These are phyloP conservation scores for Madurella mycetomatis DNA, from an alignment of 2,329 filamentous ascomycete genomes.

Conservation along the genomic window DNA sequence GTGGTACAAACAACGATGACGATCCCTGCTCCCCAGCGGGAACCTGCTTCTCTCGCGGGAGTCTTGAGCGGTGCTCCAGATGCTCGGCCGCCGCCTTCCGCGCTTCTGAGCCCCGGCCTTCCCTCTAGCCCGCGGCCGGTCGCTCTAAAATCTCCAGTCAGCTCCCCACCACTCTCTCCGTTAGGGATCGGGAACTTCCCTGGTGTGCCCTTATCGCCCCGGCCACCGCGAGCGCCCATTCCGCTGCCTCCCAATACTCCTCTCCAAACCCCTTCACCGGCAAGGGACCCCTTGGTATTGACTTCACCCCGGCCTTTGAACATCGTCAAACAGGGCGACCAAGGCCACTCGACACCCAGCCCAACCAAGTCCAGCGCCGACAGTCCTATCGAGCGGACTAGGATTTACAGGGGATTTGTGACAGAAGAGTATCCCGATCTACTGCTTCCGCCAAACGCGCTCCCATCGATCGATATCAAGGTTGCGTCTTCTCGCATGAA, in stretches of 20 bases:
- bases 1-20: constrained; percentile 28
- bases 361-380: constrained; percentile 33
- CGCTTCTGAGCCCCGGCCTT: constrained; percentile 55
- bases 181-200: constrained; percentile 36
- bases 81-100: constrained; percentile 31
- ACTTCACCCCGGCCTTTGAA: constrained; percentile 40
- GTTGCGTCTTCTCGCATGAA: constrained; percentile 94
- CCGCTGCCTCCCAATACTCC: constrained; percentile 68
- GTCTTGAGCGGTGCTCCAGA: constrained; percentile 40
- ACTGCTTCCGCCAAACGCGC: constrained; percentile 78
- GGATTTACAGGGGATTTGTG: constrained; percentile 71
- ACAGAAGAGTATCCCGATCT: constrained; percentile 85
- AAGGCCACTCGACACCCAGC: constrained; percentile 25
- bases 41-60: constrained; percentile 48
- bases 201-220: constrained; percentile 55
- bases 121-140: constrained; percentile 57
- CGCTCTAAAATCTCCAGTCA: constrained; percentile 48
- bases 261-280: constrained; percentile 54
- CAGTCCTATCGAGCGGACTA: constrained; percentile 41
- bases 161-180: constrained; percentile 68
- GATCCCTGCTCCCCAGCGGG: constrained; percentile 30
- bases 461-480: constrained; percentile 78
- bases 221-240: constrained; percentile 68
- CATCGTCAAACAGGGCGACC: constrained; percentile 34
- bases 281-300: constrained; percentile 35